These are phyloP conservation scores for Plasmodium vinckei DNA, from an alignment of 169 alveolate species.

Conservation along the genomic window DNA sequence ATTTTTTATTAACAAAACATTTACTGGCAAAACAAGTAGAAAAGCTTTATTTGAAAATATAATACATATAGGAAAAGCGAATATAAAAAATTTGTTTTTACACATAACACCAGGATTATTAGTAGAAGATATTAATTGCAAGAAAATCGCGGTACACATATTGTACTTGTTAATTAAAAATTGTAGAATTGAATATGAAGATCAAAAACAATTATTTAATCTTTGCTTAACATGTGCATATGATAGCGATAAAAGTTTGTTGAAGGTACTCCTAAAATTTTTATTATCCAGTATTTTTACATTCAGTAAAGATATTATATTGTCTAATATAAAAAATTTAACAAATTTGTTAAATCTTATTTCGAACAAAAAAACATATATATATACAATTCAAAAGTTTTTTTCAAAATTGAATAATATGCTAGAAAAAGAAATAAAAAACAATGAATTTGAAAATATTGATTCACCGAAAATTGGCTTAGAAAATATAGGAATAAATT, in stretches of 20 bases:
- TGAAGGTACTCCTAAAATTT: slow-evolving; percentile 52
- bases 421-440: neutral
- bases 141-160: slow-evolving; percentile 34
- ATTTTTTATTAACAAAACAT: slow-evolving; percentile 63
- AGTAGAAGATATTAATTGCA: slow-evolving; percentile 49
- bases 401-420: slow-evolving; percentile 21
- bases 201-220: slow-evolving; percentile 49
- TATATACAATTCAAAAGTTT: slow-evolving; percentile 28
- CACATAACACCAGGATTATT: slow-evolving; percentile 73
- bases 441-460: too few relatives aligned
- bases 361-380: slow-evolving; percentile 5
- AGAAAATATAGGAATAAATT: too few relatives aligned
- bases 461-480: too few relatives aligned
- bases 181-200: slow-evolving; percentile 36
- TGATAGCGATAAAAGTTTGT: slow-evolving; percentile 15
- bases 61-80: slow-evolving; percentile 28
- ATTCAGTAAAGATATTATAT: slow-evolving; percentile 28
- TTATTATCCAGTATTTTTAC: slow-evolving; percentile 18
- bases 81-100: slow-evolving; percentile 20
- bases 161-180: slow-evolving; percentile 54
- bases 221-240: slow-evolving; percentile 27
- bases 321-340: slow-evolving; percentile 17
- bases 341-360: slow-evolving; percentile 39
- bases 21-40: slow-evolving; percentile 36
- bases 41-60: slow-evolving; percentile 50